phyloP scores from a whole-genome alignment of 495 filamentous ascomycete species.

The Barbatosphaeria neglecta region DNA sequence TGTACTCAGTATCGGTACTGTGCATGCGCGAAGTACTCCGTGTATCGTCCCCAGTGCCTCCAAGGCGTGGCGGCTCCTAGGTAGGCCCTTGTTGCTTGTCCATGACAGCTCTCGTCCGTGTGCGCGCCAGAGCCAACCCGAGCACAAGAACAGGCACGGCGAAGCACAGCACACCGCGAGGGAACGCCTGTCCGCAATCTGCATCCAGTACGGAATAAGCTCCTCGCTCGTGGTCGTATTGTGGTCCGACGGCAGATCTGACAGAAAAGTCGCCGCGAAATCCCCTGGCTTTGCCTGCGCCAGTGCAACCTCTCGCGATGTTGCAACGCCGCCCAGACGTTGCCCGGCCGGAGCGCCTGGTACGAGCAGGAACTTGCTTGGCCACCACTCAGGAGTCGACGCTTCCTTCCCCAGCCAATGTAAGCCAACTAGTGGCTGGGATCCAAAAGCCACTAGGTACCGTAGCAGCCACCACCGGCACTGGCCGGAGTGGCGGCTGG shows the following conservation, averaged over 20 bases:
- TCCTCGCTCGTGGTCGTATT: constrained; percentile 15
- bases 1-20: no score
- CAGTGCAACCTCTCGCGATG: constrained; percentile 23
- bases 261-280: constrained; percentile 8
- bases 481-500: background rate
- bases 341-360: background rate
- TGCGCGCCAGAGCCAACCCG: no score
- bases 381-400: background rate
- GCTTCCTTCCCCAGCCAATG: background rate
- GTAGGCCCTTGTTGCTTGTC: no score
- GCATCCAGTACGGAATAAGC: no score
- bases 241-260: constrained; percentile 17
- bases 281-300: constrained; percentile 25
- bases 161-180: no score
- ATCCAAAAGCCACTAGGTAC: background rate
- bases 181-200: no score
- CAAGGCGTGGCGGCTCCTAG: no score
- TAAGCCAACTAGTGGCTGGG: background rate
- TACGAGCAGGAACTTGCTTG: no score
- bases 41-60: no score
- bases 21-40: no score
- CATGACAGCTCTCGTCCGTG: no score
- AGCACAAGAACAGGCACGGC: no score
- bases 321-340: constrained; percentile 8
- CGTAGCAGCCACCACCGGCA: background rate